phyloP scores from a whole-genome alignment of 352 stramenopile genomes.

The Blastocystis sp. region DNA sequence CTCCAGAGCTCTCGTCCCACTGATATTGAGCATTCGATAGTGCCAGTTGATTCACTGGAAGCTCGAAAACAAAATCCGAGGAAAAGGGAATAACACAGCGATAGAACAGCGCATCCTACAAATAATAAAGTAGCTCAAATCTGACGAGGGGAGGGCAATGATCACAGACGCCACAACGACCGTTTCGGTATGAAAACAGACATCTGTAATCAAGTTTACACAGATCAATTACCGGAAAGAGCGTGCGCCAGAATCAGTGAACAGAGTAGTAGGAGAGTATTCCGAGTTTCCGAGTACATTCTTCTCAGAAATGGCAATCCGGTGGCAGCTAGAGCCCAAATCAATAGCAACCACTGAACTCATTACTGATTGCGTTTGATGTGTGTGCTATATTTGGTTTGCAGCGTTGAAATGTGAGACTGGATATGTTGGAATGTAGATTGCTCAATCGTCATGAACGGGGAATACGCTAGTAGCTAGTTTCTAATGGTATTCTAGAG shows the following conservation, averaged over 20 bases:
- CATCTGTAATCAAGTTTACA: neutral
- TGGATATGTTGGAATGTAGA: too few relatives aligned
- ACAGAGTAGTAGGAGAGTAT: neutral
- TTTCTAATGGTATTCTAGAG: too few relatives aligned
- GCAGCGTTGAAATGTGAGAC: too few relatives aligned
- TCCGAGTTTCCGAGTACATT: neutral
- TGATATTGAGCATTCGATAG: neutral
- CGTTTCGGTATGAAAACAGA: neutral
- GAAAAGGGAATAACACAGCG: neutral
- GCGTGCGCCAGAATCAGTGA: neutral
- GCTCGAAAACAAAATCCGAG: neutral
- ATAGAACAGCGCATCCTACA: neutral
- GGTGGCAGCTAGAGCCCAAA: neutral
- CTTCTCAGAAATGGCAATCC: neutral
- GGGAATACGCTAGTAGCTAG: too few relatives aligned
- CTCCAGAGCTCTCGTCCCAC: neutral
- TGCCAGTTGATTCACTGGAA: neutral
- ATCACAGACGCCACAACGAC: neutral
- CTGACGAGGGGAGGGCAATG: neutral
- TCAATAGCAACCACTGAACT: neutral
- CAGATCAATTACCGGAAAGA: neutral
- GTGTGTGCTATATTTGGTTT: too few relatives aligned
- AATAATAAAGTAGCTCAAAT: neutral
- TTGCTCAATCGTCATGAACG: too few relatives aligned
- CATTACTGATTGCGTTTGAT: constrained; percentile 7